These are phyloP conservation scores for Tolypocladium paradoxum DNA, from an alignment of 2,329 filamentous ascomycete genomes.

Conservation along the genomic window DNA sequence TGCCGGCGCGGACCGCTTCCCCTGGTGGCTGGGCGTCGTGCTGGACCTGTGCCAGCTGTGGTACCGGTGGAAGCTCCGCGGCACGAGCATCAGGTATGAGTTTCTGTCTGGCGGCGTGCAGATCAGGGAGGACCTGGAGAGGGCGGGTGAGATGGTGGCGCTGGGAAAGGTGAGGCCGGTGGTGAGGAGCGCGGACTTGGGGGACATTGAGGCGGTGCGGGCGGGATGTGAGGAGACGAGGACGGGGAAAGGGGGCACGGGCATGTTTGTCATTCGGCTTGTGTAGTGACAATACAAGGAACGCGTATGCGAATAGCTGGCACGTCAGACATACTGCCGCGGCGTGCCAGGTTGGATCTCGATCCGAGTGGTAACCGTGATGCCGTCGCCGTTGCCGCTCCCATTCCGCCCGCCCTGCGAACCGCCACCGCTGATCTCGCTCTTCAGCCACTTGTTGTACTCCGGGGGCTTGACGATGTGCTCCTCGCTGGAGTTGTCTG, in stretches of 20 bases:
- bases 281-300: background rate
- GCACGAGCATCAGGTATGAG: slow-evolving; percentile 32
- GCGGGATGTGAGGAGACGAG: slow-evolving; percentile 26
- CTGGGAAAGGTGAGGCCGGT: slow-evolving; percentile 31
- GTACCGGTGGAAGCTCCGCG: slow-evolving; percentile 30
- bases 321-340: background rate
- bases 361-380: background rate
- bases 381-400: background rate
- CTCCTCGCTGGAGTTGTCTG: slow-evolving; percentile 21
- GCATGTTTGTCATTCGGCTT: slow-evolving; percentile 16
- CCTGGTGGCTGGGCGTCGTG: slow-evolving; percentile 26
- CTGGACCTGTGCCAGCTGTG: slow-evolving; percentile 25
- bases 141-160: slow-evolving; percentile 27
- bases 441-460: background rate
- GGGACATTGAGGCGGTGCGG: slow-evolving; percentile 31
- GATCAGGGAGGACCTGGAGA: slow-evolving; percentile 30
- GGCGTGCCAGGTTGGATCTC: background rate
- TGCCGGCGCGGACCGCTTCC: slow-evolving; percentile 19
- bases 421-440: background rate
- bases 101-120: slow-evolving; percentile 34
- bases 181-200: slow-evolving; percentile 27
- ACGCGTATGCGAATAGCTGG: background rate
- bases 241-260: slow-evolving; percentile 14
- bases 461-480: slow-evolving; percentile 12
- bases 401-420: background rate